A percentile compares a stretch with the other conserved stretches of the same genome.
Evolutionary conservation across 495 filamentous ascomycete species (phyloP).

Genomic region (Penicillium lagena): DNA sequence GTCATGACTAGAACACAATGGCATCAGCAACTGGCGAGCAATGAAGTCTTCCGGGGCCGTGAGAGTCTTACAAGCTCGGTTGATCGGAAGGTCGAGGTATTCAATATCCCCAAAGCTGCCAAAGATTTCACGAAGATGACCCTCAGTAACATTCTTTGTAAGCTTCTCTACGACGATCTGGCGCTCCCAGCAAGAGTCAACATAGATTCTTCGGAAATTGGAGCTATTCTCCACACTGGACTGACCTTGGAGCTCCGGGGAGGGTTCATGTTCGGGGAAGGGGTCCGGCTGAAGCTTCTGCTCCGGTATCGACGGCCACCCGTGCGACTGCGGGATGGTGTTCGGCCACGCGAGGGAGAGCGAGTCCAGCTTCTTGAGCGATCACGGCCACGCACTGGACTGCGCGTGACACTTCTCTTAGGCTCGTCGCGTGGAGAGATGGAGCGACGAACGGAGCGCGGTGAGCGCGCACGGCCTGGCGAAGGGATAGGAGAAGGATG

Average conservation of each 20-base stretch:
- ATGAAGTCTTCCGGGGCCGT: neutral
- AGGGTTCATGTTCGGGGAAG: conserved; percentile 31
- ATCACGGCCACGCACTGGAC: conserved; percentile 30
- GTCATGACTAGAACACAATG: conserved; percentile 56
- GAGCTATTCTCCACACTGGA: neutral
- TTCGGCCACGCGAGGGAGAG: conserved; percentile 31
- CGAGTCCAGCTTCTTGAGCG: conserved; percentile 36
- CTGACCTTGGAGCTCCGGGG: conserved; percentile 55
- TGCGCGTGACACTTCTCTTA: conserved; percentile 30
- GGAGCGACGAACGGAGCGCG: conserved; percentile 36
- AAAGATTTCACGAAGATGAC: conserved; percentile 88
- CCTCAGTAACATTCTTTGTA: conserved; percentile 89
- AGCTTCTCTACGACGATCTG: conserved; percentile 95
- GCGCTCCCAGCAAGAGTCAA: conserved; percentile 5
- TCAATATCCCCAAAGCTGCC: conserved; percentile 79
- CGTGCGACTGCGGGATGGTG: conserved; percentile 32
- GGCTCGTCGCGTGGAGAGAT: conserved; percentile 41
- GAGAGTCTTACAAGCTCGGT: conserved; percentile 63
- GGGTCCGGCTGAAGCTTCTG: conserved; percentile 43
- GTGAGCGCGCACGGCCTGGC: conserved; percentile 10
- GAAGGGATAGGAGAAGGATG: conserved; percentile 17
- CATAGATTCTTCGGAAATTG: neutral
- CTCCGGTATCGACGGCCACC: conserved; percentile 31
- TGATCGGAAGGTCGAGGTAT: conserved; percentile 83
- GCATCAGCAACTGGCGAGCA: neutral